Evolutionary conservation across 2,329 filamentous ascomycete genomes (phyloP).

Genomic region (Aspergillus clavatus): DNA sequence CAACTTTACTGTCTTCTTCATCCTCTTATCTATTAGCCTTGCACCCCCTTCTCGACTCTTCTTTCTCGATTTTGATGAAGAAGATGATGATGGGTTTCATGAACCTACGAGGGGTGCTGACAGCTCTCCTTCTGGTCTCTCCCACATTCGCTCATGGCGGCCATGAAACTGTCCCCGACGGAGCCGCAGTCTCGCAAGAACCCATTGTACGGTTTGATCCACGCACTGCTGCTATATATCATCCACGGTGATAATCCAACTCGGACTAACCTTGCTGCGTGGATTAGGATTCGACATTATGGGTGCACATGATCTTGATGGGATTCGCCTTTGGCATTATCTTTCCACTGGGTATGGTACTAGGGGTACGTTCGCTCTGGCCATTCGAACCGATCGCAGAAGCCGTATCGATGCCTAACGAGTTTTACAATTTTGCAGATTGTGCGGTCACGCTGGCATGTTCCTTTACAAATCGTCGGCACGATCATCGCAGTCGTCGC

Average conservation of each 20-base stretch:
- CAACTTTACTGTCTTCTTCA: slow-evolving; percentile 6
- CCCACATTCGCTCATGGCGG: slow-evolving; percentile 47
- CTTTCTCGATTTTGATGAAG: neutral
- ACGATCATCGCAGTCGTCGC: slow-evolving; percentile 72
- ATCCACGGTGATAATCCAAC: neutral
- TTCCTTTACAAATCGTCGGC: slow-evolving; percentile 75
- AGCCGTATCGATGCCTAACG: neutral
- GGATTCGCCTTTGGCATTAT: slow-evolving; percentile 83
- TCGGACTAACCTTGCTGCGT: slow-evolving; percentile 4
- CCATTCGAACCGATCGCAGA: slow-evolving; percentile 5
- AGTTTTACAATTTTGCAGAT: slow-evolving; percentile 52
- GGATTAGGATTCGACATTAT: slow-evolving; percentile 69
- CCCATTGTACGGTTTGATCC: slow-evolving; percentile 58
- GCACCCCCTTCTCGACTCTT: slow-evolving; percentile 3
- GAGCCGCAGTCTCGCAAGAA: slow-evolving; percentile 63
- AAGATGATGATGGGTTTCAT: slow-evolving; percentile 7
- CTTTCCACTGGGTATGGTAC: slow-evolving; percentile 91
- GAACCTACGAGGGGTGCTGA: slow-evolving; percentile 18
- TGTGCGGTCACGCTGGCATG: slow-evolving; percentile 86
- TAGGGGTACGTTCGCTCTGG: slow-evolving; percentile 62
- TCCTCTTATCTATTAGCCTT: slow-evolving; percentile 4
- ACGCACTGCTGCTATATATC: neutral
- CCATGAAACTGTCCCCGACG: slow-evolving; percentile 60
- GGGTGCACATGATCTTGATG: slow-evolving; percentile 90
- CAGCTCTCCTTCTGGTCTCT: slow-evolving; percentile 25